phyloP scores from a whole-genome alignment of 2,329 filamentous ascomycete species.

The Pseudopithomyces maydicus region DNA sequence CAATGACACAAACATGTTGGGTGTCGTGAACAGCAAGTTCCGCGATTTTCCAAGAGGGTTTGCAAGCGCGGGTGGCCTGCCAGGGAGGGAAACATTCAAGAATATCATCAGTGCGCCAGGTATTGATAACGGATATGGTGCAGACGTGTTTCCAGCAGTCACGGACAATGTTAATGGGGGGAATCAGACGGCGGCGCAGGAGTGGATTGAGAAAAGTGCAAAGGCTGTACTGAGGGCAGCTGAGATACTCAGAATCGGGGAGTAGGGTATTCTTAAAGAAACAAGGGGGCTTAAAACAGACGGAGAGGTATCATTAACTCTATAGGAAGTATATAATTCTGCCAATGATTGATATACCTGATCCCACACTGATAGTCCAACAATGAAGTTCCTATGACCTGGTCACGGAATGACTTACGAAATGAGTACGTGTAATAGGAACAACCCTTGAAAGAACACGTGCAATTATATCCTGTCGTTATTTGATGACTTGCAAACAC shows the following conservation, averaged over 20 bases:
- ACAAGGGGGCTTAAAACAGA: no score
- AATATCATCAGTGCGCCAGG: conserved; percentile 27
- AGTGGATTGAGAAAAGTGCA: conserved; percentile 25
- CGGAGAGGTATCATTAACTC: no score
- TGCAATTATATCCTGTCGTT: no score
- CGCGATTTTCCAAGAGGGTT: conserved; percentile 23
- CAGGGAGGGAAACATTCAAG: conserved; percentile 23
- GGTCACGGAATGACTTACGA: no score
- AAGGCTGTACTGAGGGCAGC: conserved; percentile 21
- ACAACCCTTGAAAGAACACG: no score
- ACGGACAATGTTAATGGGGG: conserved; percentile 23
- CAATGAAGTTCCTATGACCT: no score
- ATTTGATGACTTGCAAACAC: no score
- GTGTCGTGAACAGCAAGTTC: conserved; percentile 24
- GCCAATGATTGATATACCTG: no score
- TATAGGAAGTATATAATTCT: no score
- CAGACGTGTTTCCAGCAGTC: conserved; percentile 23
- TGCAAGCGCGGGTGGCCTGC: conserved; percentile 21
- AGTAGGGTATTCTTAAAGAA: background rate
- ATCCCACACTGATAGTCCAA: no score
- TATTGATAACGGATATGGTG: conserved; percentile 29
- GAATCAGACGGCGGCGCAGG: conserved; percentile 13
- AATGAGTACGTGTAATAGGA: no score
- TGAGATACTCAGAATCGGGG: conserved; percentile 18
- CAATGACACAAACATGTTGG: conserved; percentile 15